Evolutionary conservation across 1,139 yeast species (phyloP).

Genomic region (Candida tetrigidarum): DNA sequence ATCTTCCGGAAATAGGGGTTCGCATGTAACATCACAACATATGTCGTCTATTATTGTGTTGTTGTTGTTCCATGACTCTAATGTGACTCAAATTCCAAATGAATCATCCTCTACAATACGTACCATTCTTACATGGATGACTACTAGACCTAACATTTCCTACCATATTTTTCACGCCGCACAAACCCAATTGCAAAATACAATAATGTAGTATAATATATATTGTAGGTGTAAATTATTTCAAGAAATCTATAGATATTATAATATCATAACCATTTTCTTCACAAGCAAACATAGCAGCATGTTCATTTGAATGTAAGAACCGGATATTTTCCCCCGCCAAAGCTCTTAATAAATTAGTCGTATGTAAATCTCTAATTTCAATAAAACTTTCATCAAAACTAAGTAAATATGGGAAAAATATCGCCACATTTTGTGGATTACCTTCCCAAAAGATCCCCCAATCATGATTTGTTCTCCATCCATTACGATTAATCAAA

Average conservation of each 20-base stretch:
- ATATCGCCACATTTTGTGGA: slow-evolving; percentile 89
- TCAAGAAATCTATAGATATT: slow-evolving; percentile 84
- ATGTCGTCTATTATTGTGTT: no score
- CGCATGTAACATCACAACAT: no score
- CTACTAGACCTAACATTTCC: no score
- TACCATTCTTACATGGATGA: no score
- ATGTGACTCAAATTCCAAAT: no score
- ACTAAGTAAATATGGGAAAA: slow-evolving; percentile 91
- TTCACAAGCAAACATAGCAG: slow-evolving; percentile 91
- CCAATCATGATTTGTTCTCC: slow-evolving; percentile 96
- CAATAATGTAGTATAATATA: background rate
- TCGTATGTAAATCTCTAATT: slow-evolving; percentile 88
- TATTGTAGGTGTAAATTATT: slow-evolving; percentile 35
- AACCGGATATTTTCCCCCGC: slow-evolving; percentile 93
- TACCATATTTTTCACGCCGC: slow-evolving; percentile 1
- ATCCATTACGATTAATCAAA: slow-evolving; percentile 91
- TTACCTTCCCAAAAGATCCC: slow-evolving; percentile 96
- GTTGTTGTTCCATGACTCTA: no score
- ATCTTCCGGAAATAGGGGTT: no score
- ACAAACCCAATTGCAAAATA: background rate
- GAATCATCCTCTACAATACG: no score
- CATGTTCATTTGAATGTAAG: slow-evolving; percentile 89
- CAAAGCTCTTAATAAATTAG: slow-evolving; percentile 83
- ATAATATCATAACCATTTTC: slow-evolving; percentile 91
- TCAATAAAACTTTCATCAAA: slow-evolving; percentile 92